Evolutionary conservation across 2,329 filamentous ascomycete genomes (phyloP).

Genomic region (Calonectria ilicicola): DNA sequence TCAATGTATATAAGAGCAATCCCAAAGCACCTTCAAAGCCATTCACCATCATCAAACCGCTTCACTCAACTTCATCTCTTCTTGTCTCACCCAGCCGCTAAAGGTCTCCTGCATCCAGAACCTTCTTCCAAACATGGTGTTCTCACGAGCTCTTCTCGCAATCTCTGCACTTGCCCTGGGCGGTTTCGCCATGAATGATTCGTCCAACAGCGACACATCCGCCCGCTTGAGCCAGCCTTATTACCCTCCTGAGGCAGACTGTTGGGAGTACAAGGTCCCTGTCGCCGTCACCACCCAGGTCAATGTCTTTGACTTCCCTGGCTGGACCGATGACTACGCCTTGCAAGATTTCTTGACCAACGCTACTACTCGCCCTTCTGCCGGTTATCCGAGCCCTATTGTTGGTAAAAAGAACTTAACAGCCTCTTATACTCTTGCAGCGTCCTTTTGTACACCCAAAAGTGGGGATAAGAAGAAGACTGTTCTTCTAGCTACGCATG

Average conservation of each 20-base stretch:
- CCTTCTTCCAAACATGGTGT: neutral
- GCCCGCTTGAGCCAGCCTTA: conserved; percentile 24
- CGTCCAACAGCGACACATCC: neutral
- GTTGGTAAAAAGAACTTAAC: conserved; percentile 26
- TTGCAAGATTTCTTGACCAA: conserved; percentile 29
- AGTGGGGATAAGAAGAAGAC: conserved; percentile 14
- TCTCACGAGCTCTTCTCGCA: neutral
- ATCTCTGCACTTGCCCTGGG: neutral
- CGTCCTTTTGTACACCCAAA: conserved; percentile 33
- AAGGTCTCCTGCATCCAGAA: neutral
- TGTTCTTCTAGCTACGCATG: conserved; percentile 27
- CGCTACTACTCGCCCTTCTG: conserved; percentile 22
- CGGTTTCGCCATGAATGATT: neutral
- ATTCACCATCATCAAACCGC: neutral
- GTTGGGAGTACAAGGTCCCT: conserved; percentile 32
- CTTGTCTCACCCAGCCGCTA: too few relatives aligned
- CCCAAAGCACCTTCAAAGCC: neutral
- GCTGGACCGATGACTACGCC: conserved; percentile 29
- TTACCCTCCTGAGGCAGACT: conserved; percentile 29
- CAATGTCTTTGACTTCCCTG: conserved; percentile 25
- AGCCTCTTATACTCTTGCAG: conserved; percentile 25
- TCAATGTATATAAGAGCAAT: neutral
- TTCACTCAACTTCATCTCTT: neutral
- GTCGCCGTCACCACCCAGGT: conserved; percentile 26
- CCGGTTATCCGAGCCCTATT: conserved; percentile 26